Evolutionary conservation across 768 basidiomycete species (phyloP).

Genomic region (Boletales sp.): DNA sequence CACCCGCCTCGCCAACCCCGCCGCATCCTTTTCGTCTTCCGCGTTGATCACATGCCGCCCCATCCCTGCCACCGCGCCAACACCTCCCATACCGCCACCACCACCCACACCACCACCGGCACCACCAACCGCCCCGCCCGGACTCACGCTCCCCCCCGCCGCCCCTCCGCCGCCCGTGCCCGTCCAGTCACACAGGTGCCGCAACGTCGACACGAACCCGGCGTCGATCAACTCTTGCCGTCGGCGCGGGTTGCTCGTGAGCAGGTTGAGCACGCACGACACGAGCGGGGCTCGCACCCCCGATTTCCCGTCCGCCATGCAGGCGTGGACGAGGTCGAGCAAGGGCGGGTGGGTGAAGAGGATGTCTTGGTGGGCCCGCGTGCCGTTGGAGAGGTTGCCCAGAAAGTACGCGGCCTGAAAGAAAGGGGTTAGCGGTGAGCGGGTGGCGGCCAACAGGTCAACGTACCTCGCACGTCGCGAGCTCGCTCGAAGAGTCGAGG

Average conservation of each 20-base stretch:
- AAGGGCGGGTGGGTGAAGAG: conserved; percentile 52
- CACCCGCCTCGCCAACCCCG: conserved; percentile 52
- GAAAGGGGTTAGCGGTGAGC: background rate
- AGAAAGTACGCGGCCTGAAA: conserved; percentile 55
- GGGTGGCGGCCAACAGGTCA: background rate
- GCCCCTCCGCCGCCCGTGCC: conserved; percentile 9
- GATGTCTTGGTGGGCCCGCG: conserved; percentile 43
- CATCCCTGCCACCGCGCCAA: background rate
- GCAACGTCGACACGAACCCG: conserved; percentile 43
- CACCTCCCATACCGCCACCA: background rate
- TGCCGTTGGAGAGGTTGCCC: conserved; percentile 67
- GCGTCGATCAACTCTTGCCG: conserved; percentile 40
- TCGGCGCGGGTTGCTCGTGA: conserved; percentile 36
- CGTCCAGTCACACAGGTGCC: conserved; percentile 41
- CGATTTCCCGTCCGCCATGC: conserved; percentile 56
- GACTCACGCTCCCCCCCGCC: conserved; percentile 26
- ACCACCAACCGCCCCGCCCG: conserved; percentile 19
- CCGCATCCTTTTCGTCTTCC: conserved; percentile 61
- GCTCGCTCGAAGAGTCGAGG: conserved; percentile 49
- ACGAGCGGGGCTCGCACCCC: conserved; percentile 61
- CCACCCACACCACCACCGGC: no score
- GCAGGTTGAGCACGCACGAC: conserved; percentile 55
- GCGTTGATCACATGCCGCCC: conserved; percentile 36
- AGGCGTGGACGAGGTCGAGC: conserved; percentile 50
- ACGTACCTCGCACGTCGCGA: conserved; percentile 51